phyloP scores from a whole-genome alignment of 805 yeast species.

The Lipomyces orientalis region DNA sequence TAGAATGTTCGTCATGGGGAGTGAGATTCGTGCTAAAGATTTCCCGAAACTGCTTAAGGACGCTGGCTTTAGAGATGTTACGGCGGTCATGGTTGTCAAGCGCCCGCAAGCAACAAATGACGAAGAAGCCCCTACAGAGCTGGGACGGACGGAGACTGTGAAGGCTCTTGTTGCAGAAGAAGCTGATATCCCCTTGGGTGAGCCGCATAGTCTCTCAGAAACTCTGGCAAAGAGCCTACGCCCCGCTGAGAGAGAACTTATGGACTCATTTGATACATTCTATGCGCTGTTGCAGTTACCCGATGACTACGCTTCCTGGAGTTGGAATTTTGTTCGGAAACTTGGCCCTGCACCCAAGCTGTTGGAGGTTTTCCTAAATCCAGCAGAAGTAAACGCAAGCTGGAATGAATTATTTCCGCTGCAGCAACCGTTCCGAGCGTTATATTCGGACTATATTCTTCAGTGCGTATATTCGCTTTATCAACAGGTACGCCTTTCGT shows the following conservation, averaged over 20 bases:
- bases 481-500: constrained; percentile 1
- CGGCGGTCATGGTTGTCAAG: constrained; percentile 25
- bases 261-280: constrained; percentile 16
- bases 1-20: constrained; percentile 27
- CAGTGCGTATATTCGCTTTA: constrained; percentile 7
- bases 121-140: not conserved
- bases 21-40: constrained; percentile 16
- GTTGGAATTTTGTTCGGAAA: constrained; percentile 12
- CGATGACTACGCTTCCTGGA: constrained; percentile 19
- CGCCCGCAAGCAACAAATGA: constrained; percentile 1
- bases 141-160: not conserved
- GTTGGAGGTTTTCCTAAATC: constrained; percentile 13
- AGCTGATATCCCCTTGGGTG: not conserved
- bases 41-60: constrained; percentile 12
- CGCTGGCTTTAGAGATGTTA: constrained; percentile 25
- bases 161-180: not conserved
- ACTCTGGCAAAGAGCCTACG: not conserved
- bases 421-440: constrained; percentile 15
- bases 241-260: constrained; percentile 18
- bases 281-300: constrained; percentile 19
- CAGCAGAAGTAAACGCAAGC: constrained; percentile 7
- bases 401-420: constrained; percentile 22
- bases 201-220: not conserved
- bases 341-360: constrained; percentile 19
- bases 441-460: constrained; percentile 23